Base-by-base conservation (phyloP, 305 asterid genomes). In the Rubia balearica region DNA sequence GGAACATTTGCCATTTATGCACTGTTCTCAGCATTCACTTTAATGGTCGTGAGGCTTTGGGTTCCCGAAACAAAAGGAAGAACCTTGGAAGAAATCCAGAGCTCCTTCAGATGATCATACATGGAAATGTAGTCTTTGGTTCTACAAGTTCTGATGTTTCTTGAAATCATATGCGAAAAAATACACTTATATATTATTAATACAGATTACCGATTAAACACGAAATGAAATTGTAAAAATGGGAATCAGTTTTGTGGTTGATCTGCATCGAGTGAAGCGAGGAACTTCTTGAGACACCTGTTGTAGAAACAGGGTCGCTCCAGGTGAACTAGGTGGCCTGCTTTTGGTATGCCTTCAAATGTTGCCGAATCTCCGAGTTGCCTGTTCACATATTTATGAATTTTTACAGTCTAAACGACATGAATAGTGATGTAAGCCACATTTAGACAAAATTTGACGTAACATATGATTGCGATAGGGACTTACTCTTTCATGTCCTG, bases 51-150 rank as follows among this genome's bases (percentile, higher is more conserved):
- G 75, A 78, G 74, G 40, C 42, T 88, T 74, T 88, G 95, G 87
- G 92, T 92, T 72, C 98, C 98, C 27, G 96, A 92, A 77, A 92
- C 96, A 71, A 88, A 90, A 82, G 98, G 98, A 71, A 88, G 72
- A 80, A 92, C 96, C 22, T 79, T 92, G 61, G 98, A 92, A 85
- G 96, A 90, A 75, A 92, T 88, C 65, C 92, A 89, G 65, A 73
- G 45, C 27, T 86, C 81, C 72, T 89, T 91, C 76, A 87, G 81
- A 78, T 87, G 87, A 87, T 17, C n/a, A 27, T 27, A 27, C 30
- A 27, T n/a, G 59, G 14, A 5, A 13, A 48, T 46, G 53, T 3
- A 45, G 16, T 45, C 57, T 71, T 30, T 72, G 68, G 71, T 60
- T 71, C 70, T 56, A 48, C 38, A 8, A 57, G 38, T 45, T 17